Conservation (phyloP, 106 monocot genomes). For the Narthecium ossifragum region DNA sequence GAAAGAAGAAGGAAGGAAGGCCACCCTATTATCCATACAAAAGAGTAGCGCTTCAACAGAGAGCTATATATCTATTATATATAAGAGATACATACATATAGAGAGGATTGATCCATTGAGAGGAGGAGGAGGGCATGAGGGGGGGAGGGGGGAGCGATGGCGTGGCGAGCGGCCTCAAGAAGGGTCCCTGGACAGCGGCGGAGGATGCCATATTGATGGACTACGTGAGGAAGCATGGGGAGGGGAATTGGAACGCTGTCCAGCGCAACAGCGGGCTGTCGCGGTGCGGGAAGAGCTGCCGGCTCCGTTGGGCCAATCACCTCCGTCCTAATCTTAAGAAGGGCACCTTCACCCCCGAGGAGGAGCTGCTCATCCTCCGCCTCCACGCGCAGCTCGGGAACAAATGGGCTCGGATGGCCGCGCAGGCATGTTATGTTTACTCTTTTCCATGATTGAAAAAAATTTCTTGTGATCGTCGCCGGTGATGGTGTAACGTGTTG, state of each 20-base stretch:
- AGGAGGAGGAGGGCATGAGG: not conserved
- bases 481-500: too few relatives aligned
- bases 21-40: too few relatives aligned
- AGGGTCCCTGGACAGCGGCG: constrained; percentile 28
- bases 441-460: too few relatives aligned
- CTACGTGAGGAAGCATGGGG: constrained; percentile 47
- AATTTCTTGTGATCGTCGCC: too few relatives aligned
- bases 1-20: too few relatives aligned
- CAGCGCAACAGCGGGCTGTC: constrained; percentile 50
- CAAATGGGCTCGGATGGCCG: constrained; percentile 82
- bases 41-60: too few relatives aligned
- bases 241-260: constrained; percentile 69
- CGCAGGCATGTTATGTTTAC: constrained; percentile 28
- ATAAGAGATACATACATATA: not conserved
- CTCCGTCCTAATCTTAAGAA: constrained; percentile 69
- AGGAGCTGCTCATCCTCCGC: constrained; percentile 57
- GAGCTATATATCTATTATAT: not conserved
- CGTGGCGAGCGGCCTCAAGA: not conserved
- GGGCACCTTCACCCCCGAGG: constrained; percentile 54
- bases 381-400: constrained; percentile 67
- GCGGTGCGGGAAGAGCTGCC: constrained; percentile 73
- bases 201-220: constrained; percentile 53
- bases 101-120: too few relatives aligned
- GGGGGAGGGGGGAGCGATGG: not conserved
- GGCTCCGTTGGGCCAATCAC: constrained; percentile 70